A percentile compares a stretch with the other conserved stretches of the same genome.
These are phyloP conservation scores for Penicillium paneum DNA, from an alignment of 2,329 filamentous ascomycete genomes.

Conservation along the genomic window DNA sequence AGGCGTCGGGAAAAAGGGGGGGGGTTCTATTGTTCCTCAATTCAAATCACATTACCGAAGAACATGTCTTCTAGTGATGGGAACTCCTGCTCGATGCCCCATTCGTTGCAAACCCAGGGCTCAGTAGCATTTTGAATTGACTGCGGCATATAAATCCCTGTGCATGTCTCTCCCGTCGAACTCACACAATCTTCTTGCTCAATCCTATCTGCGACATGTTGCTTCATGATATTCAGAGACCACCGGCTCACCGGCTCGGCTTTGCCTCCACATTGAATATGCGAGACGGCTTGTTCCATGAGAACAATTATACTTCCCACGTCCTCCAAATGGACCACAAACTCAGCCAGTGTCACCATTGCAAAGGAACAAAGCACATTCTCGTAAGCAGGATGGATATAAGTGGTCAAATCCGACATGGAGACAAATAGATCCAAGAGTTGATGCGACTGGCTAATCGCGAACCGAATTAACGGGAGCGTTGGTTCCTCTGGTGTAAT, in stretches of 20 bases:
- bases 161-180: not conserved
- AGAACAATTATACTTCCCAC: not conserved
- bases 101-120: conserved; percentile 6
- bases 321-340: not conserved
- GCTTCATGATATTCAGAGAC: conserved; percentile 16
- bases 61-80: conserved; percentile 20
- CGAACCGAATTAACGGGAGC: not conserved
- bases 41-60: conserved; percentile 10
- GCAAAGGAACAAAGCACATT: not conserved
- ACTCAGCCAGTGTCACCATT: not conserved
- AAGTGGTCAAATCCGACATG: not conserved
- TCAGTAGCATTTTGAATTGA: not conserved
- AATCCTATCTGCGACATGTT: conserved; percentile 4
- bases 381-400: not conserved
- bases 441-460: not conserved
- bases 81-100: conserved; percentile 13
- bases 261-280: conserved; percentile 18
- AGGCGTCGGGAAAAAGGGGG: too few species aligned
- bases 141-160: not conserved
- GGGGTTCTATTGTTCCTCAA: too few species aligned
- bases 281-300: conserved; percentile 7
- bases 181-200: not conserved
- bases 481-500: not conserved
- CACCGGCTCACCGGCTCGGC: conserved; percentile 17
- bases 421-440: not conserved